A percentile compares a stretch with the other conserved stretches of the same genome.
Evolutionary conservation across 148 eudicot genomes (phyloP).

Genomic region (Spergularia bocconei): DNA sequence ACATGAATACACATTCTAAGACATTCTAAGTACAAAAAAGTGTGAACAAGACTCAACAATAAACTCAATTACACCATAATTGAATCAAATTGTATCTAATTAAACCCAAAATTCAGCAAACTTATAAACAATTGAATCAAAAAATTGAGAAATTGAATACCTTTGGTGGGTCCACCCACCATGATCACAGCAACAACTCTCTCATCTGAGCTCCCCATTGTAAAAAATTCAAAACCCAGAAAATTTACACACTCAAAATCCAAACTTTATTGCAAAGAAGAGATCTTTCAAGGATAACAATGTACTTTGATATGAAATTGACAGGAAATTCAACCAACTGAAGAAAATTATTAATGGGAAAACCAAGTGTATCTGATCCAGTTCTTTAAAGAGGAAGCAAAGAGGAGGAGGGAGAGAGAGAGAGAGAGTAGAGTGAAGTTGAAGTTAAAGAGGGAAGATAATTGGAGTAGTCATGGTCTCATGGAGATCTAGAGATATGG

Average conservation of each 20-base stretch:
- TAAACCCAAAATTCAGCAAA: too few species aligned
- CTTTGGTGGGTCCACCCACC: conserved; percentile 98
- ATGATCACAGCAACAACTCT: conserved; percentile 92
- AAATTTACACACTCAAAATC: neutral
- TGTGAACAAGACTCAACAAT: conserved; percentile 5
- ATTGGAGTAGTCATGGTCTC: neutral
- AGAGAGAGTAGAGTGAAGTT: neutral
- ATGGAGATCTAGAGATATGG: conserved; percentile 1
- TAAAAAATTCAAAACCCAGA: conserved; percentile 20
- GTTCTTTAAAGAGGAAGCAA: conserved; percentile 4
- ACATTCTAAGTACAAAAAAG: neutral
- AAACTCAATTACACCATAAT: conserved; percentile 10
- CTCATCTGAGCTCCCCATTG: conserved; percentile 73
- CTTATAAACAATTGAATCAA: neutral
- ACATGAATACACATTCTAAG: neutral
- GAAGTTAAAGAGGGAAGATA: neutral
- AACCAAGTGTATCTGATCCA: neutral
- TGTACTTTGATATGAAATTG: conserved; percentile 10
- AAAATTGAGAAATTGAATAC: conserved; percentile 32
- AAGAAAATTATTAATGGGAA: neutral
- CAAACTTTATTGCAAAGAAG: conserved; percentile 13
- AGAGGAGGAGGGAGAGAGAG: conserved; percentile 2
- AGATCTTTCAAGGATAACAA: conserved; percentile 2
- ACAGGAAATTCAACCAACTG: neutral
- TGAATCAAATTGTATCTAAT: conserved; percentile 1